Base-by-base conservation (phyloP, 371 early-diverging fungal genomes). In the Circinella umbellata region DNA sequence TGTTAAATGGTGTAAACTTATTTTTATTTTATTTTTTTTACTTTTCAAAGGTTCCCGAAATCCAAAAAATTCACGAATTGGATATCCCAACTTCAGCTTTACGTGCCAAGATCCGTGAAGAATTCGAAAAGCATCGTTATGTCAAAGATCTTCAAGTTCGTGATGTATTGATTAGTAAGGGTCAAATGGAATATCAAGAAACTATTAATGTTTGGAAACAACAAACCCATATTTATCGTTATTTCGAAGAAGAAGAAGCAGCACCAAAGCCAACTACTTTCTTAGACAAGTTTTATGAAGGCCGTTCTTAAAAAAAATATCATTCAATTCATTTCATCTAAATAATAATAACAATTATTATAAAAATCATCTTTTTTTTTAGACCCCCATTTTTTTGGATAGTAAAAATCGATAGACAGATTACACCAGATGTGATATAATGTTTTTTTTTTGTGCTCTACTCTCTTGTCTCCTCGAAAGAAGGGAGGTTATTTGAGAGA, bases 151-250 rank as follows among this genome's bases (percentile, higher is more conserved):
- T 94, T 49, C 81, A 84, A 53, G 86, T 91, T 17, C 90, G 95
- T 73, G 96, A 98, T 75, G 84, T 96, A 66, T 84, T 97, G 70
- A 77, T 94, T 64, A 88, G 93, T 77, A 98, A 94, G 85, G 96
- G 98, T 42, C 88, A 91, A 63, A 87, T 88, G 76, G 98, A 98
- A 75, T 91, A 88, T 68, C 94, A 96, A 77, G 98, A 98, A 84
- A 95, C 96, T 10, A 82, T 95, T 83, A 96, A 98, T 72, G 86
- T 91, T 61, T 98, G 98, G 98, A 98, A 97, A 85, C 95, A 96
- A 84, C 89, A 86, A 72, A 91, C 92, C 67, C 97, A 97, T 66
- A 88, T 97, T 63, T 90, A 95, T 88, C 89, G 92, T 71, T 98
- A 92, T 87, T 97, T 97, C 85, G 82, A 80, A 73, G 88, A 91